Evolutionary conservation across 495 filamentous ascomycete genomes (phyloP).

Genomic region (Lasiosphaeris hirsuta): DNA sequence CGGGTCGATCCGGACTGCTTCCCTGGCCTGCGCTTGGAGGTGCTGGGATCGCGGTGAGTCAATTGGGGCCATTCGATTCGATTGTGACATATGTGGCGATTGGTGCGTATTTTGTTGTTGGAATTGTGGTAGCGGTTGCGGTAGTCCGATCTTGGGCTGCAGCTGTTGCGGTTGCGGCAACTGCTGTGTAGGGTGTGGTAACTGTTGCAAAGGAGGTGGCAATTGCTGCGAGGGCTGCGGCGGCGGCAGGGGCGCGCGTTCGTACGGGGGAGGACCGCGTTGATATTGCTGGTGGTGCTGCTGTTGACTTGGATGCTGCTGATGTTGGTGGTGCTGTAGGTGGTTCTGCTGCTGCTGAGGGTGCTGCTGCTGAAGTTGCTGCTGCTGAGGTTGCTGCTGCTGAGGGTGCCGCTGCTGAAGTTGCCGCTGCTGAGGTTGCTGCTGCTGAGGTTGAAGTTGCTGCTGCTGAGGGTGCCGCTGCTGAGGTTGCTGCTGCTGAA

Average conservation of each 20-base stretch:
- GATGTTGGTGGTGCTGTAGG: conserved; percentile 15
- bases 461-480: conserved; percentile 25
- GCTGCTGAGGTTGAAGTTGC: conserved; percentile 8
- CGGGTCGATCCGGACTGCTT: conserved; percentile 38
- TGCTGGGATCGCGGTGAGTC: conserved; percentile 41
- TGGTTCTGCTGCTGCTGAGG: conserved; percentile 15
- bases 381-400: conserved; percentile 23
- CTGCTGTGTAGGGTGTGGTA: not conserved
- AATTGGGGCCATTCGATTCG: conserved; percentile 11
- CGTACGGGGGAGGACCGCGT: not conserved
- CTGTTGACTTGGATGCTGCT: conserved; percentile 14
- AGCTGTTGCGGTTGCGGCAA: not conserved
- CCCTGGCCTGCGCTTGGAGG: conserved; percentile 30
- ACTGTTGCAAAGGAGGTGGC: not conserved
- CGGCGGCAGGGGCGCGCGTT: not conserved
- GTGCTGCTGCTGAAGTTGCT: not conserved
- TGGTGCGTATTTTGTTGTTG: conserved; percentile 9
- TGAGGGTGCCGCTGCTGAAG: conserved; percentile 6
- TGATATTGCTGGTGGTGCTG: conserved; percentile 10
- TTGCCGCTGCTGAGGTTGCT: conserved; percentile 19
- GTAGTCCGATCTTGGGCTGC: not conserved
- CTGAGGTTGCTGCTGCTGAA: conserved; percentile 14
- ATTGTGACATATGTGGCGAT: conserved; percentile 21
- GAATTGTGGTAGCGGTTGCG: not conserved
- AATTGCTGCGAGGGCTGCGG: not conserved